Conservation (phyloP, 768 basidiomycete genomes). For the Suillus cothurnatus region DNA sequence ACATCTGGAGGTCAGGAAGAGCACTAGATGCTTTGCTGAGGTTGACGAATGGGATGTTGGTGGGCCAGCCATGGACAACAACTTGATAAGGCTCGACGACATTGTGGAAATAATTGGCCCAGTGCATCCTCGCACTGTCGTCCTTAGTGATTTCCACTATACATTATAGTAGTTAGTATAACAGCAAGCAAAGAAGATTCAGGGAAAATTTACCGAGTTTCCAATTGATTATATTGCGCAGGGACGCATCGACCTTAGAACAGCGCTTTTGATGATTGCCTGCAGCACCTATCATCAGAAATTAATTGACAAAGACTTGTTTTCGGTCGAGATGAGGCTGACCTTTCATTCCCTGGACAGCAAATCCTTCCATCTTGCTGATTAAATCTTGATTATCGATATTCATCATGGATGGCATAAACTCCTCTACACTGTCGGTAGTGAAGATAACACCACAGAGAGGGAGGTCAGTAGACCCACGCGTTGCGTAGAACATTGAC, state of each 20-base stretch:
- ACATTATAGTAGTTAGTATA: neutral
- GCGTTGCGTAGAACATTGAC: neutral
- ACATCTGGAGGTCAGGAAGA: constrained; percentile 5
- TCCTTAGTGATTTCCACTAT: constrained; percentile 8
- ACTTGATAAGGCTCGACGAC: constrained; percentile 1
- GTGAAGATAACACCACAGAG: neutral
- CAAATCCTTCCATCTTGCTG: constrained; percentile 16
- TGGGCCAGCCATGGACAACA: constrained; percentile 5
- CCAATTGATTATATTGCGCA: neutral
- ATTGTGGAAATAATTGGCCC: constrained; percentile 6
- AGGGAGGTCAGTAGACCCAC: neutral
- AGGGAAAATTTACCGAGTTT: neutral
- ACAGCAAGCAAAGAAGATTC: neutral
- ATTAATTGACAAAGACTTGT: neutral
- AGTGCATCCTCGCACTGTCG: constrained; percentile 8
- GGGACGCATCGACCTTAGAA: constrained; percentile 6
- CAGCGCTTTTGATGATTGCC: neutral
- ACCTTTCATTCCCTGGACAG: constrained; percentile 17
- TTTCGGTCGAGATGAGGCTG: constrained; percentile 6
- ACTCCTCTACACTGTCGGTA: neutral
- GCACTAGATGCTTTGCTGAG: constrained; percentile 5
- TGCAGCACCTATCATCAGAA: neutral
- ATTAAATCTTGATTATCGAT: constrained; percentile 12
- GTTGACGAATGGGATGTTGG: constrained; percentile 7
- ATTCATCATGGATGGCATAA: constrained; percentile 1